These are phyloP conservation scores for Strigomonas galati DNA, from an alignment of 208 protist species.

Conservation along the genomic window DNA sequence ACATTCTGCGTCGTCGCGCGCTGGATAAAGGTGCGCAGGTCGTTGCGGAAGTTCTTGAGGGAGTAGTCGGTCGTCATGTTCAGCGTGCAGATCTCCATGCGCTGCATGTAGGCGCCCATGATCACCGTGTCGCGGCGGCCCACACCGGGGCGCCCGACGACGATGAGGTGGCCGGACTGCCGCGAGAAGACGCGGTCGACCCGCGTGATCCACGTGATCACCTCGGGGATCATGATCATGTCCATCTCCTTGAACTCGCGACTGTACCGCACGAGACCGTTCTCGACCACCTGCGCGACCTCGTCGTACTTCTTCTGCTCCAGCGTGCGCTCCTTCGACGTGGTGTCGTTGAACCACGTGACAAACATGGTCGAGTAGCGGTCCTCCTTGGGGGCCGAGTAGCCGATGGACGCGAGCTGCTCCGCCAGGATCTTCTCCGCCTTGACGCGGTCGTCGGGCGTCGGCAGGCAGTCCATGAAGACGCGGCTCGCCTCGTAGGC, in stretches of 20 bases:
- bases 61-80: constrained; percentile 90
- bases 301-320: constrained; percentile 75
- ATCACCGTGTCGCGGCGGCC: constrained; percentile 83
- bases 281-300: constrained; percentile 70
- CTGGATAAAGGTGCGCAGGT: constrained; percentile 80
- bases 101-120: constrained; percentile 83
- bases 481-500: constrained; percentile 92
- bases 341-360: constrained; percentile 71
- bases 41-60: constrained; percentile 86
- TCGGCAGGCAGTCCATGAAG: constrained; percentile 93
- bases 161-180: constrained; percentile 85
- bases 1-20: constrained; percentile 73
- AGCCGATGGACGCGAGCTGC: constrained; percentile 82
- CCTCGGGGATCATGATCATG: constrained; percentile 91
- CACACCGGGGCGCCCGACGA: constrained; percentile 91
- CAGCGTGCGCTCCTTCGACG: constrained; percentile 28
- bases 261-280: constrained; percentile 91
- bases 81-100: constrained; percentile 85
- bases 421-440: constrained; percentile 76
- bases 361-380: constrained; percentile 80
- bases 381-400: constrained; percentile 75
- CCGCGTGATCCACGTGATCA: constrained; percentile 85
- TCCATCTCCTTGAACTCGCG: constrained; percentile 93
- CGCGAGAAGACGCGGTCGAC: constrained; percentile 88
- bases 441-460: constrained; percentile 57